Percentiles rank a stretch among this genome's conserved stretches.
Conservation (phyloP, 1,139 yeast species). For the Yamadazyma diddensiae region DNA sequence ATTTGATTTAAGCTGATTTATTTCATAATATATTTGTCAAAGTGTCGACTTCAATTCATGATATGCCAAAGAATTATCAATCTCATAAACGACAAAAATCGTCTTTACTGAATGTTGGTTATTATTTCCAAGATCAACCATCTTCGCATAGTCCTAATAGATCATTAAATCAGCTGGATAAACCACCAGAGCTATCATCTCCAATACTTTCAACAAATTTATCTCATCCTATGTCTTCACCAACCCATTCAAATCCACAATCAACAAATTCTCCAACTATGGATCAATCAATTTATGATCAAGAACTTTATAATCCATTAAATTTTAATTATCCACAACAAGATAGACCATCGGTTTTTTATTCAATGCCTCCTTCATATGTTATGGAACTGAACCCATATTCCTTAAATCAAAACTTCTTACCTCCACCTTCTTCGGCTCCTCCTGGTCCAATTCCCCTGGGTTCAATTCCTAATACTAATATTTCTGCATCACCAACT, state of each 20-base stretch:
- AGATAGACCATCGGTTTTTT: slow-evolving; percentile 7
- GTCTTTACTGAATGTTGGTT: slow-evolving; percentile 35
- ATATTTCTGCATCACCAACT: background rate
- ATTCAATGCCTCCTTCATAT: slow-evolving; percentile 6
- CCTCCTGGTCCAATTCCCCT: slow-evolving; percentile 1
- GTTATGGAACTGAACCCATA: slow-evolving; percentile 4
- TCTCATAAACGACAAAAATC: slow-evolving; percentile 45
- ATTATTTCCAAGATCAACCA: slow-evolving; percentile 22
- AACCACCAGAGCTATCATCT: slow-evolving; percentile 3
- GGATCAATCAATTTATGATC: slow-evolving; percentile 7
- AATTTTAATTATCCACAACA: slow-evolving; percentile 12
- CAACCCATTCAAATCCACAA: slow-evolving; percentile 7
- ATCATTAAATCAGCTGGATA: background rate
- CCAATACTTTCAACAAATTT: slow-evolving; percentile 3
- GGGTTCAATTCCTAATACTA: background rate
- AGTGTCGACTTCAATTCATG: slow-evolving; percentile 14
- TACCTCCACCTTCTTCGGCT: slow-evolving; percentile 2
- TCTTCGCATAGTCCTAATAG: slow-evolving; percentile 3
- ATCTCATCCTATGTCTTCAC: slow-evolving; percentile 4
- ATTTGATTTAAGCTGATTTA: background rate
- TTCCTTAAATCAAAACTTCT: background rate
- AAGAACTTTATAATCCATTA: slow-evolving; percentile 8
- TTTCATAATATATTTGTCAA: background rate
- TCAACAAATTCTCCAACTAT: slow-evolving; percentile 7
- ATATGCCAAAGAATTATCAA: slow-evolving; percentile 24